Evolutionary conservation across 2,329 filamentous ascomycete genomes (phyloP), one percentile per base, ranked within the genome.

Genomic region (Ambrosiella xylebori): DNA sequence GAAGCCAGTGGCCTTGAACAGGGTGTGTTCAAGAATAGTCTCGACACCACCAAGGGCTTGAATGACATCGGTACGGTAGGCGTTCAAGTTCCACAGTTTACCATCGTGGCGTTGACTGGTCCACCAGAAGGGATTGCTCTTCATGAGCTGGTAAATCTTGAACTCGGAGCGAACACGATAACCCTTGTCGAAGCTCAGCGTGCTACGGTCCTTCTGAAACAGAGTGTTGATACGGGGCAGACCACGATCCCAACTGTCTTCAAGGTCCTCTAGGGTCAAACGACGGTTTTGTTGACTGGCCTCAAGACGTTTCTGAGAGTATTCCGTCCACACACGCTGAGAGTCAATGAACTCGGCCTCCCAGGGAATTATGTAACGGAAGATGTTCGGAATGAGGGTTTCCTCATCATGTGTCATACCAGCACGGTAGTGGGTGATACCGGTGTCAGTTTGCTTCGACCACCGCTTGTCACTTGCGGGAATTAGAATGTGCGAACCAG

Each of bases 101-200:
- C 93, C 93, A 65, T 98, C 93, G 66, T 98, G 94, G 44, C 93
- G 79, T 70, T 97, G 91, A 65, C 87, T 95, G 3, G 93, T 98
- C 93, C 93, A 98, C 89, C 90, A 96, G 76, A 97, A 97, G 0
- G 93, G 93, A 68, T 97, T 96, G 71, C 86, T 94, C 80, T 95
- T 96, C 91, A 98, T 97, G 61, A 97, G 76, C 69, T 97, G 91
- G 68, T 97, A 98, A 37, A 93, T 84, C 76, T 98, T 98, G 76
- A 98, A 98, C 69, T 98, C 93, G 9, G 91, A 88, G 57, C 93
- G 80, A 12, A 90, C 84, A 64, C 93, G 85, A 83, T 97, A 98
- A 57, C 93, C 93, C 73, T 98, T 98, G 74, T 98, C 93, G 66
- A 98, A 98, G 66, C 88, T 95, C 62, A 98, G 78, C 0, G 93